Conservation (phyloP, 2,329 filamentous ascomycete genomes). For the Colletotrichum liriopes region DNA sequence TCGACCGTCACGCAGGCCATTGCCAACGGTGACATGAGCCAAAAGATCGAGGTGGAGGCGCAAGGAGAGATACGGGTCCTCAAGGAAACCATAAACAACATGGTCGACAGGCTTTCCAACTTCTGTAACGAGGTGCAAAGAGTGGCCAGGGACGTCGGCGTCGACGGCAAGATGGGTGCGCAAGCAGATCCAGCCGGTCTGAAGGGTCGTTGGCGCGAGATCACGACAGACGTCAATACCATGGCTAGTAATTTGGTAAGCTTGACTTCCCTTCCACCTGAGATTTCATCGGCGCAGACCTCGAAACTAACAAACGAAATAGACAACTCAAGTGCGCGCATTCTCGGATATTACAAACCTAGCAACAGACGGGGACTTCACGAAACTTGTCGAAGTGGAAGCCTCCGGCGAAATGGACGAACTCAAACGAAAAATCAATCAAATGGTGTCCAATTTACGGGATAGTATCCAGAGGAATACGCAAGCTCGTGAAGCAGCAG, state of each 20-base stretch:
- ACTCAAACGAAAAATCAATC: slow-evolving; percentile 98
- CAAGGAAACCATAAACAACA: slow-evolving; percentile 98
- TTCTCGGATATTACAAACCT: slow-evolving; percentile 99
- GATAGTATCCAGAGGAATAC: slow-evolving; percentile 98
- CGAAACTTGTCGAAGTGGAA: slow-evolving; percentile 95
- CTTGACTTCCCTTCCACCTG: slow-evolving; percentile 26
- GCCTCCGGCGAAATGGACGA: slow-evolving; percentile 99
- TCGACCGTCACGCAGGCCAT: slow-evolving; percentile 96
- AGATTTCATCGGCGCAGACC: background rate
- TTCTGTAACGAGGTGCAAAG: slow-evolving; percentile 97
- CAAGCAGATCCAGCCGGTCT: slow-evolving; percentile 95
- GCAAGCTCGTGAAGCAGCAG: slow-evolving; percentile 93
- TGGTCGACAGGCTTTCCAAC: slow-evolving; percentile 94
- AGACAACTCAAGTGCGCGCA: slow-evolving; percentile 96
- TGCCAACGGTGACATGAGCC: slow-evolving; percentile 94
- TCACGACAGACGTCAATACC: slow-evolving; percentile 96
- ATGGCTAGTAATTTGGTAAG: slow-evolving; percentile 81
- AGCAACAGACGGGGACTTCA: slow-evolving; percentile 97
- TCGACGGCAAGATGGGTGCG: slow-evolving; percentile 98
- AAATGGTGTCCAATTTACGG: slow-evolving; percentile 96
- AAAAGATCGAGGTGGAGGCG: slow-evolving; percentile 95
- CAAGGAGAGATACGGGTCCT: slow-evolving; percentile 95
- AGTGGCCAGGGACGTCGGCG: slow-evolving; percentile 95
- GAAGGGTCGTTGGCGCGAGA: slow-evolving; percentile 97
- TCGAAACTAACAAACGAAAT: slow-evolving; percentile 57